Evolutionary conservation across 805 yeast species (phyloP).

Genomic region (Yamadazyma paraphyllophila): DNA sequence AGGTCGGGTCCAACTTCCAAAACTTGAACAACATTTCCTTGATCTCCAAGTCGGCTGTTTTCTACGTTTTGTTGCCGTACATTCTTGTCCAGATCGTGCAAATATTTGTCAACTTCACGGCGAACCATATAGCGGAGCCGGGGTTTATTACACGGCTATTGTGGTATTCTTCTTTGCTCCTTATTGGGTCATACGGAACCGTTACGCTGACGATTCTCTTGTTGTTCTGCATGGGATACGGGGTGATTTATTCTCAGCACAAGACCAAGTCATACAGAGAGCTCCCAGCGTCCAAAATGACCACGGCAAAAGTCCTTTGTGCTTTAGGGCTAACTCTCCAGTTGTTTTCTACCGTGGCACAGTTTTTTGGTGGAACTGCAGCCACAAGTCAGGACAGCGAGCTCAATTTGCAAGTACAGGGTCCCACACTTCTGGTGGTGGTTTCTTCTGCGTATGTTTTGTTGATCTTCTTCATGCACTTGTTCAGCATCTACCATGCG

Average conservation of each 20-base stretch:
- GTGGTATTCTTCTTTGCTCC: background rate
- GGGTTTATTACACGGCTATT: conserved; percentile 1
- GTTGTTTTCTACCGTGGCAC: background rate
- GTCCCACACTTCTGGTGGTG: background rate
- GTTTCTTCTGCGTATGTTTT: background rate
- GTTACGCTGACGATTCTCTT: conserved; percentile 17
- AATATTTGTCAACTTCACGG: conserved; percentile 1
- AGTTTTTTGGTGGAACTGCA: background rate
- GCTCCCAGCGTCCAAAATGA: conserved; percentile 17
- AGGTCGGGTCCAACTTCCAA: conserved; percentile 25
- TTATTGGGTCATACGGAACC: conserved; percentile 10
- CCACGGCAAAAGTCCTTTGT: conserved; percentile 1
- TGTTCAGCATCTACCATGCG: conserved; percentile 19
- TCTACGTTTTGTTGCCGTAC: conserved; percentile 24
- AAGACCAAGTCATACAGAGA: conserved; percentile 23
- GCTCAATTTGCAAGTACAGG: background rate
- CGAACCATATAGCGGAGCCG: conserved; percentile 5
- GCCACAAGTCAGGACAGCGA: background rate
- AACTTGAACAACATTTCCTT: conserved; percentile 27
- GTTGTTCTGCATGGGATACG: conserved; percentile 35
- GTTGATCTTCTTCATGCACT: background rate
- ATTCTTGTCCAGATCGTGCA: conserved; percentile 5
- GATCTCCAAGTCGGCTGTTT: conserved; percentile 26
- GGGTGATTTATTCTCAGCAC: conserved; percentile 28
- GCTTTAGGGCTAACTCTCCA: background rate